Base-by-base conservation (phyloP, 1,139 yeast species). In the Pichia cactophila region DNA sequence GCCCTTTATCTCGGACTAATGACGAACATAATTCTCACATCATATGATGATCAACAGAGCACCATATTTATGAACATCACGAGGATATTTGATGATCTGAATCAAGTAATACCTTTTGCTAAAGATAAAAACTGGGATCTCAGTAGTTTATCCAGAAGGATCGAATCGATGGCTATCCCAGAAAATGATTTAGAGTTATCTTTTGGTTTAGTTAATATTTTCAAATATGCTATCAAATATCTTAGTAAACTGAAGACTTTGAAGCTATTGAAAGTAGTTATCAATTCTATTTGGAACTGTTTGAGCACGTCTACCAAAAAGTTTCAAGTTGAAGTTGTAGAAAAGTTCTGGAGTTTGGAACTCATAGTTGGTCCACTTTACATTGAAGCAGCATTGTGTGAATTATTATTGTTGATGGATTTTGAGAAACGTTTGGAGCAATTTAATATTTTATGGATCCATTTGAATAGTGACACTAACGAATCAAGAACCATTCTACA, bases 291-390 rank as follows among this genome's bases (percentile, higher is more conserved):
- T 26, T 80, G 83, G 83, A 61, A 63, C 3, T 67, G 78, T 29
- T 57, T 81, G 10, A 59, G 66, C n/a, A 68, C 75, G 2, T 64
- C 70, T 2, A 68, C 73, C 23, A 80, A 81, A 3, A 69, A 68
- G 42, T 72, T 70, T 51, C 88, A 83, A 57, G 83, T 82, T 1
- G 90, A 83, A 58, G 70, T 81, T 0, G 86, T 81, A 1, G 75
- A 72, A 46, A 65, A 65, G n/a, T 68, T 78, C 11, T 73, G 74
- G 63, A 76, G 71, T 29, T 64, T 78, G 46, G 75, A 70, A 48
- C 51, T 64, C 3, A 58, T 65, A 33, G 65, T 69, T 36, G 69
- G 72, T 6, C 55, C 69, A 1, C 63, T 71, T 47, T 74, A 75
- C 54, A 67, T 83, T 39, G 88, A 82, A 58, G 86, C 86, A 1